Base-by-base conservation (phyloP, 2,329 filamentous ascomycete species). In the Diaporthe sp. region DNA sequence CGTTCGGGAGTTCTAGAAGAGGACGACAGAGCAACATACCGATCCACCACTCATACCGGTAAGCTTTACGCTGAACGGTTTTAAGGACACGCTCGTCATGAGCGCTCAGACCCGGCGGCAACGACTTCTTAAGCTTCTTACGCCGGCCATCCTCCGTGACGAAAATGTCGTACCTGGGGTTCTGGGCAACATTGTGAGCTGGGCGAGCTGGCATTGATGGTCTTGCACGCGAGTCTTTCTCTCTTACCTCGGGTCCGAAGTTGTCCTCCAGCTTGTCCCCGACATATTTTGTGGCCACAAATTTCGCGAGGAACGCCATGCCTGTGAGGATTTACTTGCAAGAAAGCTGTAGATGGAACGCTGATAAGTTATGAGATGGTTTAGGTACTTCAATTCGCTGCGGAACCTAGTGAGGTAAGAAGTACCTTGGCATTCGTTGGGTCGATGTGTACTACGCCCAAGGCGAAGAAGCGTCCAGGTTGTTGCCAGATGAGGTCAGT, bases 11-110 rank as follows among this genome's bases (percentile, higher is more conserved):
- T 12, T 55, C 34, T 31, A 70, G 34, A 37, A 61, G 31, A 53
- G 22, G 12, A 2, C 2, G 22, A 28, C 4, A 17, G n/a, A 55
- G 15, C 13, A 55, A 70, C 65, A 6, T 70, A 70, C 65, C 65
- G 17, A 76, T 71, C 73, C 70, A 73, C 75, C 75, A 76, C 62
- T 76, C 75, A 37, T 75, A 76, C 28, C 75, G 73, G 61, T 74
- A 76, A n/a, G 75, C 75, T 44, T 76, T 76, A 42, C 58, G 65
- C 53, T 74, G 75, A 19, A 76, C 46, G n/a, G 73, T 51, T 39
- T 51, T 53, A 46, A 76, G 75, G 12, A 75, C 62, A 28, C 61
- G 73, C 61, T 72, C 73, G 49, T 76, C 75, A 13, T 73, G 55
- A 25, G 68, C 31, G n/a, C 70, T 49, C 31, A 76, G 68, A 34